phyloP scores from a whole-genome alignment of 106 monocot species.

The Ottelia alismoides region DNA sequence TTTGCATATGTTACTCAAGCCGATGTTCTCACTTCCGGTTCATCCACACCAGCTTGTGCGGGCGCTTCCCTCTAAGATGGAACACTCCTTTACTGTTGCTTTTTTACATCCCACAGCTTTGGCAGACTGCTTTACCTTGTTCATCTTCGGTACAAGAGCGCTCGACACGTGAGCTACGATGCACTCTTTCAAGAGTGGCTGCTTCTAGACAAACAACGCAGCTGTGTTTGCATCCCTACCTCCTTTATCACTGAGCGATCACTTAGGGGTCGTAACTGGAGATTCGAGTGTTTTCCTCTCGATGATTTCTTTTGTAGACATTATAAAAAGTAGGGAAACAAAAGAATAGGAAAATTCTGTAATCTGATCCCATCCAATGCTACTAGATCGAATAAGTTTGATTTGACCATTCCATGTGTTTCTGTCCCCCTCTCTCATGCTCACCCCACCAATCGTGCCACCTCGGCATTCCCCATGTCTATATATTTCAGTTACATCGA shows the following conservation, averaged over 20 bases:
- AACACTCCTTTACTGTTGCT: not conserved
- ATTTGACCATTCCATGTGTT: no score
- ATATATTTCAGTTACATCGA: no score
- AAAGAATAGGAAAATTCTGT: no score
- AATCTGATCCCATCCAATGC: no score
- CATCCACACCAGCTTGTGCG: not conserved
- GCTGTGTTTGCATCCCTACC: not conserved
- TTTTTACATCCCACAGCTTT: not conserved
- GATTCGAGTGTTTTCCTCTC: no score
- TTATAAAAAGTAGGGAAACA: no score
- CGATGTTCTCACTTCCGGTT: not conserved
- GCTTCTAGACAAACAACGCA: not conserved
- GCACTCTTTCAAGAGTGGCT: conserved; percentile 4
- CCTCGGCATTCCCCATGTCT: no score
- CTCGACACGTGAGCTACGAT: conserved; percentile 2
- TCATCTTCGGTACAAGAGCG: conserved; percentile 6
- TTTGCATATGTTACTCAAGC: not conserved
- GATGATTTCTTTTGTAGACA: no score
- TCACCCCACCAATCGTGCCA: no score
- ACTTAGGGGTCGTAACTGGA: not conserved
- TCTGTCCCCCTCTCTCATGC: no score
- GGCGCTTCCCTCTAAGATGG: no score
- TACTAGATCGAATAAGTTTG: no score
- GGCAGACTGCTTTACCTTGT: not conserved
- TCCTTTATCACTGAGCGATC: not conserved